Base-by-base conservation (phyloP, 768 basidiomycete genomes). In the Leccinum obscurum region DNA sequence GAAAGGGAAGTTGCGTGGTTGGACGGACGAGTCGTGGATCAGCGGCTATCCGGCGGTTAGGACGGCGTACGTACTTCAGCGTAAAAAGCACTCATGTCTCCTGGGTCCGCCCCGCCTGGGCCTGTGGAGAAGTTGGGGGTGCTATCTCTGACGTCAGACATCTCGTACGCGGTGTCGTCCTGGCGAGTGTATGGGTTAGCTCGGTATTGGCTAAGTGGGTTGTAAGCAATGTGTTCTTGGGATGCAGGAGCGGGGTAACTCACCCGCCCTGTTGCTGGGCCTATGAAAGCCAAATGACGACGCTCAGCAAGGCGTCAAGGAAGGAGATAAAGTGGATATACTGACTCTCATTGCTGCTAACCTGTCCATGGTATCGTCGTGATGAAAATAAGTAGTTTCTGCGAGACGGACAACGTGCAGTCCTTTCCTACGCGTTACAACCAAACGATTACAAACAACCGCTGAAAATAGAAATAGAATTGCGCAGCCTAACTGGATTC, bases 271-370 rank as follows among this genome's bases (percentile, higher is more conserved):
- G 86, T 68, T 88, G 85, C 66, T 90, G 90, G 52, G 89, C 89
- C 88, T 90, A 63, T 28, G 58, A 11, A 3, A 26, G 3, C 22
- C 11, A 34, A 3, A 17, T 32, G 37, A 22, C 26, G 39, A 37
- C 9, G 51, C 3, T 70, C 34, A 71, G 64, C 37, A 51, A 10
- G 52, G 30, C 14, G 44, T 11, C n/a, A 8, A 50, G 3, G 2
- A 52, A 14, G 24, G 54, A 32, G 5, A 7, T 0, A 50, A 54
- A 10, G 2, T 15, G 28, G 28, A 30, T 30, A 41, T 3, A 72
- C 85, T 60, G 60, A 91, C 90, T 78, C 91, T 85, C 86, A 90
- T 85, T 63, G 89, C 90, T 68, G 91, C 93, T 65, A 95, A 83
- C 82, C 93, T 86, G 79, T 95, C 93, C 84, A 93, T 86, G 65